Conservation (phyloP, 768 basidiomycete species). For the Krasilnikovozyma curviuscula region DNA sequence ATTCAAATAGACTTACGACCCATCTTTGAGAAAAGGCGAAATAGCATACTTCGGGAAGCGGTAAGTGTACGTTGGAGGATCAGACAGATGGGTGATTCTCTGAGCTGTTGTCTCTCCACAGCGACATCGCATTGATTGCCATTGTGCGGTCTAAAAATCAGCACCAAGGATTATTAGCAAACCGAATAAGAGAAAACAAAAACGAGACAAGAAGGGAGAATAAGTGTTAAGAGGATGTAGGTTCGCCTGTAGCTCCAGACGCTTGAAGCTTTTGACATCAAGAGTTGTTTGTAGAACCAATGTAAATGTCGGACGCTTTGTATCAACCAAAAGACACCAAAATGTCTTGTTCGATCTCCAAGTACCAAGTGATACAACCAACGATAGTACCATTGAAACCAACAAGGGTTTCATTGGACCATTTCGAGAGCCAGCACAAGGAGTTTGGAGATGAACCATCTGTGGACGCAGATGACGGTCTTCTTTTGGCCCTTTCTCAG, state of each 20-base stretch:
- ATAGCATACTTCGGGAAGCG: constrained; percentile 71
- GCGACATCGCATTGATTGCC: constrained; percentile 5
- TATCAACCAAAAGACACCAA: constrained; percentile 59
- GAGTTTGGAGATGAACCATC: constrained; percentile 28
- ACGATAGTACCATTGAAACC: too few species aligned
- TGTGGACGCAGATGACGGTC: constrained; percentile 62
- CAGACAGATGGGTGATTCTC: constrained; percentile 1
- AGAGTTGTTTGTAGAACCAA: constrained; percentile 48
- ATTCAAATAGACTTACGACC: constrained; percentile 37
- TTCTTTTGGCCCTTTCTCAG: constrained; percentile 41
- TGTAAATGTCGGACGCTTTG: constrained; percentile 62
- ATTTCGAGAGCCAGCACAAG: constrained; percentile 12
- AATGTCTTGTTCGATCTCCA: too few species aligned
- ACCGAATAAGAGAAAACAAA: constrained; percentile 18
- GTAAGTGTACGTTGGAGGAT: constrained; percentile 17
- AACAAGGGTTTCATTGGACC: constrained; percentile 37
- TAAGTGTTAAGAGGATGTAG: constrained; percentile 34
- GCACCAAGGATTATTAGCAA: background rate
- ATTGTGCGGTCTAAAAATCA: background rate
- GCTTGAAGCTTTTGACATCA: constrained; percentile 48
- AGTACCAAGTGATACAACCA: too few species aligned
- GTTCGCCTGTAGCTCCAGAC: constrained; percentile 76
- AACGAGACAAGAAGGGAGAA: background rate
- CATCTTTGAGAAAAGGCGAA: constrained; percentile 41
- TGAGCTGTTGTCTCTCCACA: too few species aligned